Evolutionary conservation across 2,329 filamentous ascomycete species (phyloP).

Genomic region (Verticillium albo-atrum): DNA sequence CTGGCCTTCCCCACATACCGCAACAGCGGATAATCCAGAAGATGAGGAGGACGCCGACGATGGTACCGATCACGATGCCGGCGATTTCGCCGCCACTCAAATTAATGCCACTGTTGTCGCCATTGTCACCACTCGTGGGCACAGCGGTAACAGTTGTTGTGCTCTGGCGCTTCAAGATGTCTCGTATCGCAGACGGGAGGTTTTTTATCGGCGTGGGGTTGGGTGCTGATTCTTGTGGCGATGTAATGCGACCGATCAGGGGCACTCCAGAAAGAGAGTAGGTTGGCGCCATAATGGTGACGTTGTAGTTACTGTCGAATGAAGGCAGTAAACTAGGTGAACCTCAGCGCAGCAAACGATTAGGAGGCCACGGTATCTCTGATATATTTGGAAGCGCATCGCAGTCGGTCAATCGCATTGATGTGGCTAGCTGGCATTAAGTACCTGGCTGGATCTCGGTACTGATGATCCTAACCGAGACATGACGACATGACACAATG

Average conservation of each 20-base stretch:
- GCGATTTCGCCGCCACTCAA: conserved; percentile 45
- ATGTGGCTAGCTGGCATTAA: background rate
- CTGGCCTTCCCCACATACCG: conserved; percentile 8
- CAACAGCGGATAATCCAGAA: conserved; percentile 43
- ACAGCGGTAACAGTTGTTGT: conserved; percentile 26
- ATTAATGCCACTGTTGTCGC: conserved; percentile 12
- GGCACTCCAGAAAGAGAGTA: background rate
- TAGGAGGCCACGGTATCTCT: too few species aligned
- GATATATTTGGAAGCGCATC: too few species aligned
- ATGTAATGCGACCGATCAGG: background rate
- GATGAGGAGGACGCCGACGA: conserved; percentile 39
- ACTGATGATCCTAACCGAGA: background rate
- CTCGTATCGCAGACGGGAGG: conserved; percentile 1
- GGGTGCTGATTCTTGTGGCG: background rate
- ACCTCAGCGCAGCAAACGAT: too few species aligned
- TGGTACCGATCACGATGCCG: conserved; percentile 45
- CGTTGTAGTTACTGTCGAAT: too few species aligned
- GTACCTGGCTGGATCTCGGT: background rate
- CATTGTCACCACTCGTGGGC: conserved; percentile 11
- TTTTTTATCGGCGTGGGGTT: conserved; percentile 2
- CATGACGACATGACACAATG: background rate
- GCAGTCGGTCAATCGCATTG: background rate
- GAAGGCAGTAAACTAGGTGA: too few species aligned
- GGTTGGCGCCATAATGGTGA: background rate
- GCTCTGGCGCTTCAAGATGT: conserved; percentile 5